Conservation (phyloP, 2,329 filamentous ascomycete species). For the Stromatinia cepivora region DNA sequence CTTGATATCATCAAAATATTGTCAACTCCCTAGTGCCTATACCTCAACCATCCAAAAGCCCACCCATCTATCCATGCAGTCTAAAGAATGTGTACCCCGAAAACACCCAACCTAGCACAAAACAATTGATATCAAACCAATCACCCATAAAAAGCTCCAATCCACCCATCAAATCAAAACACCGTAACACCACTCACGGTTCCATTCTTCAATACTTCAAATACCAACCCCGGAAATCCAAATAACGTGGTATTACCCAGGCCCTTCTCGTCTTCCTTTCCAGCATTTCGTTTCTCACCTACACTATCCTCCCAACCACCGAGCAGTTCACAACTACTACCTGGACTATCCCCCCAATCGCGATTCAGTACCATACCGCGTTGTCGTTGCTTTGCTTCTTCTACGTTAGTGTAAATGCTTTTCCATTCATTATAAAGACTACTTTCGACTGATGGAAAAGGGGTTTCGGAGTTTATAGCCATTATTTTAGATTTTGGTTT, state of each 20-base stretch:
- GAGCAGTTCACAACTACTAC: conserved; percentile 78
- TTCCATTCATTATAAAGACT: conserved; percentile 70
- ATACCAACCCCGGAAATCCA: conserved; percentile 89
- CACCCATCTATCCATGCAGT: background rate
- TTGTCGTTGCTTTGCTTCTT: conserved; percentile 54
- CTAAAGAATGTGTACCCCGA: conserved; percentile 4
- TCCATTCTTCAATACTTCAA: conserved; percentile 93
- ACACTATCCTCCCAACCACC: conserved; percentile 82
- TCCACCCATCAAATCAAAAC: conserved; percentile 53
- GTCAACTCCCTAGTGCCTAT: background rate
- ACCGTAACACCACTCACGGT: conserved; percentile 87
- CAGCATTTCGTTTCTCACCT: conserved; percentile 45
- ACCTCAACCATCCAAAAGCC: background rate
- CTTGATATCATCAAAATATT: conserved; percentile 9
- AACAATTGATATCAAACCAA: conserved; percentile 1
- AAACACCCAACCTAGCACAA: conserved; percentile 2
- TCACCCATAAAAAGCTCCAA: conserved; percentile 19
- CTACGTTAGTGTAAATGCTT: conserved; percentile 58
- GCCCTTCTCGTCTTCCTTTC: conserved; percentile 54
- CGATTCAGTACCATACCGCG: conserved; percentile 86
- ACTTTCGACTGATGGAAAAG: conserved; percentile 71
- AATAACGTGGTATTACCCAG: conserved; percentile 80
- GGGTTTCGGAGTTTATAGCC: conserved; percentile 58
- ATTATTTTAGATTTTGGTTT: conserved; percentile 44
- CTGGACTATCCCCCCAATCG: conserved; percentile 88